phyloP scores from a whole-genome alignment of 352 stramenopile species.

The Detonula confervacea region DNA sequence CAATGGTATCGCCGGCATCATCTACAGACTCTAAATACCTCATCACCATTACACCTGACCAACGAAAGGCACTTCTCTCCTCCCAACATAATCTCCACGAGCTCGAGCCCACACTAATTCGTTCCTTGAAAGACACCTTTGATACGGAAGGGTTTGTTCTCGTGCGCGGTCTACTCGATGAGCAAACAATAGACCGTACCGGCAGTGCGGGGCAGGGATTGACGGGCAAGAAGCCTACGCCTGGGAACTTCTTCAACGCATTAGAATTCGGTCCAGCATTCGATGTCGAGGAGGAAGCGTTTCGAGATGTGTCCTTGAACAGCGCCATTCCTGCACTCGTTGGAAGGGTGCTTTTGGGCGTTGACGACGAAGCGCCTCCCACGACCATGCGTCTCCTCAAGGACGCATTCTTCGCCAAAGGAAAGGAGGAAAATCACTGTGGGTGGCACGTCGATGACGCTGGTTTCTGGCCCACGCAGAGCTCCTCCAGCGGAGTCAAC shows the following conservation, averaged over 20 bases:
- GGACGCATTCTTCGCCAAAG: slow-evolving; percentile 29
- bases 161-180: slow-evolving; percentile 10
- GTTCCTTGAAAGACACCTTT: slow-evolving; percentile 1
- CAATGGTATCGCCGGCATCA: no score
- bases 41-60: slow-evolving; percentile 6
- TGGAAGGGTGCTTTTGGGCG: slow-evolving; percentile 14
- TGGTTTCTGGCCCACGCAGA: slow-evolving; percentile 16
- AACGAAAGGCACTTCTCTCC: background rate
- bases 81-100: background rate
- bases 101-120: background rate
- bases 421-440: slow-evolving; percentile 24
- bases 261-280: slow-evolving; percentile 23
- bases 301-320: slow-evolving; percentile 19
- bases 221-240: background rate
- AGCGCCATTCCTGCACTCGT: slow-evolving; percentile 17
- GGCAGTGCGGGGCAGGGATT: background rate
- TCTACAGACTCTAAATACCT: slow-evolving; percentile 5
- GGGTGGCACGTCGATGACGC: slow-evolving; percentile 36
- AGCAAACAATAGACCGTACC: background rate
- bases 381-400: slow-evolving; percentile 14
- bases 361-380: slow-evolving; percentile 30
- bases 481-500: slow-evolving; percentile 15
- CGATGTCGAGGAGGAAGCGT: background rate
- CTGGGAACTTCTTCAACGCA: background rate
- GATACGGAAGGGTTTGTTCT: slow-evolving; percentile 3